phyloP scores from a whole-genome alignment of 2,329 filamentous ascomycete species.

The Aspergillus pseudonomiae region DNA sequence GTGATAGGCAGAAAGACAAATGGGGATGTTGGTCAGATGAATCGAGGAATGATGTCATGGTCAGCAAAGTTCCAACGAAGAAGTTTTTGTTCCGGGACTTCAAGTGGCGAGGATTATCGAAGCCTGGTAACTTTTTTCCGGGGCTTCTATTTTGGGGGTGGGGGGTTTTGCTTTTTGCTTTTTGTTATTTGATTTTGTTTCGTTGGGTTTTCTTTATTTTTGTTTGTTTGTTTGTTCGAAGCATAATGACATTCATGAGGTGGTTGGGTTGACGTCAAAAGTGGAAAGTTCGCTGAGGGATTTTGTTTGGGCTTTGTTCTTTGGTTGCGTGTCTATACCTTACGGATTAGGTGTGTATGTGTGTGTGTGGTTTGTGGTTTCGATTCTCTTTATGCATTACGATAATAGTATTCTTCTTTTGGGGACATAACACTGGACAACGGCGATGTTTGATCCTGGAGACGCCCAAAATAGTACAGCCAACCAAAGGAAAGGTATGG shows the following conservation, averaged over 20 bases:
- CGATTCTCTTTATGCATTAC: not conserved
- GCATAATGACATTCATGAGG: not conserved
- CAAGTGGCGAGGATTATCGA: not conserved
- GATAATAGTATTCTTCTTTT: not conserved
- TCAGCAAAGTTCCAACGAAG: too few relatives aligned
- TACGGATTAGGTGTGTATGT: not conserved
- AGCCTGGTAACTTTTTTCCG: not conserved
- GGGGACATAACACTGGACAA: not conserved
- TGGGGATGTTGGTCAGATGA: not conserved
- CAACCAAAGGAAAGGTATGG: not conserved
- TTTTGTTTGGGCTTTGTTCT: too few relatives aligned
- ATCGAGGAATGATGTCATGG: constrained; percentile 1
- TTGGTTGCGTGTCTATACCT: not conserved
- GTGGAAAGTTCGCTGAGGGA: too few relatives aligned
- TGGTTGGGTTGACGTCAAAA: not conserved
- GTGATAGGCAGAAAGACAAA: too few relatives aligned
- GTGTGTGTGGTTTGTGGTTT: not conserved
- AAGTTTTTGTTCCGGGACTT: too few relatives aligned
- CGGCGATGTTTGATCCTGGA: not conserved
- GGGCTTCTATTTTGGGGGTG: not conserved
- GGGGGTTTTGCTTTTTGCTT: not conserved
- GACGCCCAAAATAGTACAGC: not conserved
- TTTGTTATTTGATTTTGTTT: not conserved
- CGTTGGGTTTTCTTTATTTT: not conserved
- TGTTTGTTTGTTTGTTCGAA: too few relatives aligned